Conservation (phyloP, 768 basidiomycete species). For the Podaxis pistillaris region DNA sequence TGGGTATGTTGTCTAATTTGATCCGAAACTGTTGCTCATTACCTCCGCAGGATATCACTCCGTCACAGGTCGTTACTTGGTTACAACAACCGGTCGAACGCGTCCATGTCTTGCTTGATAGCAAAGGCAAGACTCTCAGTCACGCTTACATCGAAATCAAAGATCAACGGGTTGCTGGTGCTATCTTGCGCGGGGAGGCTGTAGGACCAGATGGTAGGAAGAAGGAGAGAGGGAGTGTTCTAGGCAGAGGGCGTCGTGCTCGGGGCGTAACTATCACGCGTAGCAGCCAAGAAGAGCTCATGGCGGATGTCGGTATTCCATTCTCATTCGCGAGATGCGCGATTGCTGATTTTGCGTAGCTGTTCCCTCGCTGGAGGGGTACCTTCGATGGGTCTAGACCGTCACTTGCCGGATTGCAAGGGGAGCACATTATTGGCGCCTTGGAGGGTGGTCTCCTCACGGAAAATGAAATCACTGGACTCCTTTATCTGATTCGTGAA, state of each 20-base stretch:
- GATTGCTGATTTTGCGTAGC: slow-evolving; percentile 31
- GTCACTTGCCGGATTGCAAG: slow-evolving; percentile 61
- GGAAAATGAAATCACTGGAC: slow-evolving; percentile 61
- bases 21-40: background rate
- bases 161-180: slow-evolving; percentile 58
- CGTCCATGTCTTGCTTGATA: slow-evolving; percentile 78
- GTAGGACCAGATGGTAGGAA: slow-evolving; percentile 23
- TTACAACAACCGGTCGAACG: slow-evolving; percentile 66
- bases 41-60: slow-evolving; percentile 72
- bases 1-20: slow-evolving; percentile 2
- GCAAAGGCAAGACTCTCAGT: slow-evolving; percentile 79
- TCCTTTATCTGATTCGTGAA: slow-evolving; percentile 69
- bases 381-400: slow-evolving; percentile 68
- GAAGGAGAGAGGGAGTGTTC: slow-evolving; percentile 58
- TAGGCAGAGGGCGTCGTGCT: slow-evolving; percentile 76
- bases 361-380: slow-evolving; percentile 83
- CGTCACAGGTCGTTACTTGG: slow-evolving; percentile 67
- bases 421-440: slow-evolving; percentile 55
- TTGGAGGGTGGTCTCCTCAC: slow-evolving; percentile 66
- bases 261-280: slow-evolving; percentile 83
- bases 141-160: slow-evolving; percentile 81
- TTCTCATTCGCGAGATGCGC: background rate
- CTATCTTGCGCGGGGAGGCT: slow-evolving; percentile 58
- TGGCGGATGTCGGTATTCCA: slow-evolving; percentile 61
- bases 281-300: slow-evolving; percentile 77